Evolutionary conservation across 2,329 filamentous ascomycete species (phyloP).

Genomic region (Zymoseptoria ardabiliae): DNA sequence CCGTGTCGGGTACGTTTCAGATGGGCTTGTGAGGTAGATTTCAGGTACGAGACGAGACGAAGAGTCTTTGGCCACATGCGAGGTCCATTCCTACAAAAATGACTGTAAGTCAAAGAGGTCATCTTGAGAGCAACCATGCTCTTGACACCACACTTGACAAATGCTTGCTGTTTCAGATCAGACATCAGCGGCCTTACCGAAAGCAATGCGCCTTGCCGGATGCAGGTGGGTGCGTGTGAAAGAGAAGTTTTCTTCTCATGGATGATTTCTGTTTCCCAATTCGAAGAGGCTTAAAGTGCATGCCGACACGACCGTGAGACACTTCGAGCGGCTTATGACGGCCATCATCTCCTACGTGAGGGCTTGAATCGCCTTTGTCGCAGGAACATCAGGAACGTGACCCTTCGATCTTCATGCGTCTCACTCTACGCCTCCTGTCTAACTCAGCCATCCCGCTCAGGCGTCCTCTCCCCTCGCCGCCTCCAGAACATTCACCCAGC

Average conservation of each 20-base stretch:
- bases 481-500: conserved; percentile 35
- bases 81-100: not conserved
- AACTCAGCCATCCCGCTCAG: not conserved
- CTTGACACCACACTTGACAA: not conserved
- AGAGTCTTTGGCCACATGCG: not conserved
- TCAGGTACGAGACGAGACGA: not conserved
- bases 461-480: conserved; percentile 7
- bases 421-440: no score
- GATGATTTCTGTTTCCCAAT: not conserved
- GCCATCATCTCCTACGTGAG: not conserved
- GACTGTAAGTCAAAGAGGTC: no score
- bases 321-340: not conserved
- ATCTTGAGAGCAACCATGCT: no score
- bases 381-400: not conserved
- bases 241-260: not conserved
- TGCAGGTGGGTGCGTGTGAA: not conserved
- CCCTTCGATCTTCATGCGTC: not conserved
- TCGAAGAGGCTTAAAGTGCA: not conserved
- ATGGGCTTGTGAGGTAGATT: not conserved
- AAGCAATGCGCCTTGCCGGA: not conserved
- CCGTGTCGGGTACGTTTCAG: not conserved
- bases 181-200: not conserved
- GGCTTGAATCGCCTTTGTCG: not conserved
- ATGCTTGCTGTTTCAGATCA: not conserved
- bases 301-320: not conserved